A percentile compares a stretch with the other conserved stretches of the same genome.
These are phyloP conservation scores for Umbelopsis isabellina DNA, from an alignment of 192 early-diverging fungal species.

Conservation along the genomic window DNA sequence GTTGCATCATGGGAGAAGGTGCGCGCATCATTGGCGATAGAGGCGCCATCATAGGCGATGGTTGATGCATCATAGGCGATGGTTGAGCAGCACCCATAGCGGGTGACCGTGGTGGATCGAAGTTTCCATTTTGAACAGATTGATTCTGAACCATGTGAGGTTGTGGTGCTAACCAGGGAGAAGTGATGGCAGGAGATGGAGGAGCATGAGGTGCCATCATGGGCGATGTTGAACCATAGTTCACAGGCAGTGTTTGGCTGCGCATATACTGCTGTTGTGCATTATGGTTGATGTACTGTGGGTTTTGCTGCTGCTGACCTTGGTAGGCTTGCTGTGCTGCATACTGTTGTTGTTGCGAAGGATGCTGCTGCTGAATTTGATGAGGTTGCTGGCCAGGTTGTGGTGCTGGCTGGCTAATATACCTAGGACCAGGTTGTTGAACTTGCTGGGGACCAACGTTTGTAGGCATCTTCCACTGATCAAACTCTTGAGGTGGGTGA, in stretches of 20 bases:
- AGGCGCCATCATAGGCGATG: constrained; percentile 1
- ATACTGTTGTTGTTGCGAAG: neutral
- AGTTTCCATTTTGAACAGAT: neutral
- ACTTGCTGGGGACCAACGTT: too few species aligned
- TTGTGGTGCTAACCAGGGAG: neutral
- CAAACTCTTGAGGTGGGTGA: neutral
- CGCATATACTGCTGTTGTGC: constrained; percentile 8
- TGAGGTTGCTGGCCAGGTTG: neutral
- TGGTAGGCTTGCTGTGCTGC: neutral
- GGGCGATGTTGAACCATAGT: neutral
- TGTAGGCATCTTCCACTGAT: neutral
- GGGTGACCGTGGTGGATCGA: constrained; percentile 11
- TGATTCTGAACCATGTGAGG: neutral
- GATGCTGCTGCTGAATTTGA: neutral
- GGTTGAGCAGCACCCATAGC: neutral
- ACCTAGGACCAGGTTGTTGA: too few species aligned
- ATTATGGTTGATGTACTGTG: neutral
- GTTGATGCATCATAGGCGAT: constrained; percentile 16
- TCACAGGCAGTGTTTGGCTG: constrained; percentile 8
- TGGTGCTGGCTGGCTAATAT: too few species aligned
- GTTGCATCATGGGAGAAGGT: constrained; percentile 9
- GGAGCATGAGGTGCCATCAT: constrained; percentile 17
- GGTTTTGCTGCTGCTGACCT: neutral
- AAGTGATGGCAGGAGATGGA: neutral
- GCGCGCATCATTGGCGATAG: constrained; percentile 14